Evolutionary conservation across 1,284 basidiomycete genomes (phyloP).

Genomic region (Amylostereum areolatum): DNA sequence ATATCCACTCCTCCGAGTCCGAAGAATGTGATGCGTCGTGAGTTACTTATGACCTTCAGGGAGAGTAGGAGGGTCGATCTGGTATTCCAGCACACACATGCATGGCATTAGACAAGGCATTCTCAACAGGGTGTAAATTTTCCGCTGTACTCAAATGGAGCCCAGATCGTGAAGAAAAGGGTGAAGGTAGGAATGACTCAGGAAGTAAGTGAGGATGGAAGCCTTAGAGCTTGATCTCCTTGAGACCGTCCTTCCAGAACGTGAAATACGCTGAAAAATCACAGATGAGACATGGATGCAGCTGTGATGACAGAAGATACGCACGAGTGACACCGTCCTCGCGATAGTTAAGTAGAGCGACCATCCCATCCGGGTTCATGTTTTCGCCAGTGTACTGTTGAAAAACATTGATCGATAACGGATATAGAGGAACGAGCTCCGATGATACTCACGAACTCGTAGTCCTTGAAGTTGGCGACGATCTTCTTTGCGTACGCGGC

Average conservation of each 20-base stretch:
- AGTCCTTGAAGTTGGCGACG: slow-evolving; percentile 86
- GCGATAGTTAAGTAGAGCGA: slow-evolving; percentile 83
- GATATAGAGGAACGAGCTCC: neutral
- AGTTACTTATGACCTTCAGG: too few relatives aligned
- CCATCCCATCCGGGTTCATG: slow-evolving; percentile 88
- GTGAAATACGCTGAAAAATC: slow-evolving; percentile 73
- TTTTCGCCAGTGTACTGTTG: slow-evolving; percentile 80
- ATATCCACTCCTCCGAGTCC: too few relatives aligned
- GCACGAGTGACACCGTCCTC: slow-evolving; percentile 74
- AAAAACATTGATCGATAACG: slow-evolving; percentile 9
- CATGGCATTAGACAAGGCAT: too few relatives aligned
- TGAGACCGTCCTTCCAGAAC: slow-evolving; percentile 91
- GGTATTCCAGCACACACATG: too few relatives aligned
- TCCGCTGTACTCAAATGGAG: too few relatives aligned
- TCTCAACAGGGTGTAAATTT: too few relatives aligned
- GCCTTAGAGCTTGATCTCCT: slow-evolving; percentile 63
- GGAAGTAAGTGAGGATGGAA: neutral
- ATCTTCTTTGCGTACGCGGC: slow-evolving; percentile 81
- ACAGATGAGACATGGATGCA: slow-evolving; percentile 6
- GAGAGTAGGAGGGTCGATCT: too few relatives aligned
- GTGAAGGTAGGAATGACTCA: neutral
- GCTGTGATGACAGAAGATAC: slow-evolving; percentile 21
- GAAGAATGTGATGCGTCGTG: too few relatives aligned
- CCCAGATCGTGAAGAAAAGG: neutral
- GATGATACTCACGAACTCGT: slow-evolving; percentile 68